Evolutionary conservation across 371 early-diverging fungal species (phyloP).

Genomic region (Mortierella sp.): DNA sequence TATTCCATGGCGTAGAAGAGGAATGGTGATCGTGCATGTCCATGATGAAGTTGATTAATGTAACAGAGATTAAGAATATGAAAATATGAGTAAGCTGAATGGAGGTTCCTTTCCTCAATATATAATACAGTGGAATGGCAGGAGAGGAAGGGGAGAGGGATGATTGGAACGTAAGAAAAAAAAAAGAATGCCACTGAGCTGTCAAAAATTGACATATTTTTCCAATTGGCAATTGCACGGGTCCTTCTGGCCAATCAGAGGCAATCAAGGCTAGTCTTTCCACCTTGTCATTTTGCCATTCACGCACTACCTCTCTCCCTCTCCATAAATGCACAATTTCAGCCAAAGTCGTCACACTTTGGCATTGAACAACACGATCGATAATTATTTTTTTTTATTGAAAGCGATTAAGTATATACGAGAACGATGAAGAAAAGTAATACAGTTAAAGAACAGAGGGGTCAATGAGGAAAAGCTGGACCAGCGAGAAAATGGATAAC

Average conservation of each 20-base stretch:
- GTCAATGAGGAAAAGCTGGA: not conserved
- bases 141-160: conserved; percentile 3
- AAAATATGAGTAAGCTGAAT: not conserved
- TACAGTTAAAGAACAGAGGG: not conserved
- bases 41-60: not conserved
- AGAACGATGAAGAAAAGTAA: not conserved
- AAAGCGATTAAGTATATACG: not conserved
- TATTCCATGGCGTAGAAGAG: conserved; percentile 46
- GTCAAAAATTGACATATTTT: conserved; percentile 15
- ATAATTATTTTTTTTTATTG: not conserved
- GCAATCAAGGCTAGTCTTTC: not conserved
- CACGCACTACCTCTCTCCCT: not conserved
- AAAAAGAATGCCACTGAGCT: not conserved
- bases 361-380: no score
- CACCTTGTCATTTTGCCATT: not conserved
- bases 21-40: conserved; percentile 33
- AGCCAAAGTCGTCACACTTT: no score
- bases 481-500: not conserved
- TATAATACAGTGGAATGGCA: not conserved
- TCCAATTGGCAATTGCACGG: conserved; percentile 4
- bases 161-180: not conserved
- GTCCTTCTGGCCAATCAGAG: not conserved
- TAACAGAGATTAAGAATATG: not conserved
- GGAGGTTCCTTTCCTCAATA: not conserved
- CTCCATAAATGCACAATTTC: no score